These are phyloP conservation scores for Diaporthe vaccinii DNA, from an alignment of 2,329 filamentous ascomycete species.

Conservation along the genomic window DNA sequence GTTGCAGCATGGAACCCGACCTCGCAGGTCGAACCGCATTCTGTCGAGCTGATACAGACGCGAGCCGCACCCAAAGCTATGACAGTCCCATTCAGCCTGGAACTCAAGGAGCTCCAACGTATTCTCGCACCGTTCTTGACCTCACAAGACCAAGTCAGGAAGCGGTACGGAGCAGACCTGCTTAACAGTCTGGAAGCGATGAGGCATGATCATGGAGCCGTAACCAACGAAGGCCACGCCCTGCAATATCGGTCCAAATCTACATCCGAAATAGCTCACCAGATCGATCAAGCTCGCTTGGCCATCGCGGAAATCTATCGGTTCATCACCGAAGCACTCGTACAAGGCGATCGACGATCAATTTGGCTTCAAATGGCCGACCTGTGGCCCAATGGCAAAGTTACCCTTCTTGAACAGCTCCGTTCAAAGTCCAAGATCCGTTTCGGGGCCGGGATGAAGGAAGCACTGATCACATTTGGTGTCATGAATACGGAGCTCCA, in stretches of 20 bases:
- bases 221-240: rapidly evolving
- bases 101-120: background rate
- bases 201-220: background rate
- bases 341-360: background rate
- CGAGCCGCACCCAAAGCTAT: background rate
- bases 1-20: rapidly evolving
- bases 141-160: background rate
- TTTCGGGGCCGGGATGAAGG: slow-evolving; percentile 54
- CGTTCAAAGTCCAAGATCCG: slow-evolving; percentile 48
- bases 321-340: background rate
- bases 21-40: background rate
- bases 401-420: slow-evolving; percentile 62
- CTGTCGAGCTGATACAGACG: background rate
- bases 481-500: slow-evolving; percentile 60
- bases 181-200: background rate
- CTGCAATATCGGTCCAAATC: background rate
- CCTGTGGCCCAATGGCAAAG: slow-evolving; percentile 59
- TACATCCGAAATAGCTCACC: background rate
- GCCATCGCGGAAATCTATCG: background rate
- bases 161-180: slow-evolving; percentile 14
- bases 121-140: background rate
- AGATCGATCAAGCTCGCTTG: background rate
- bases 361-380: slow-evolving; percentile 57
- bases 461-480: slow-evolving; percentile 58
- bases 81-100: too few relatives aligned